Evolutionary conservation across 306 rosid species (phyloP).

Genomic region (Arachis stenosperma): DNA sequence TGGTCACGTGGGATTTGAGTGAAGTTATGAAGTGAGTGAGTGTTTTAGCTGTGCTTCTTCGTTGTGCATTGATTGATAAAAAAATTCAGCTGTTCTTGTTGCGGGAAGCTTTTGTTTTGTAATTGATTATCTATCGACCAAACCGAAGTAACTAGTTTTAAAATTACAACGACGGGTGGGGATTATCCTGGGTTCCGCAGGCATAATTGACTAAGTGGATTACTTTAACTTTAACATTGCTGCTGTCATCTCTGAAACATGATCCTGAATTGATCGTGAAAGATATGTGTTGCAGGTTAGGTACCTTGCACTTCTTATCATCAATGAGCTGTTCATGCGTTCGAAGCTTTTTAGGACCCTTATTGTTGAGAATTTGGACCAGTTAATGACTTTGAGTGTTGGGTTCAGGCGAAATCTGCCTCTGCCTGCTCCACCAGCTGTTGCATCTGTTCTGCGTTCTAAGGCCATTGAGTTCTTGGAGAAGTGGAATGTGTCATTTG

Average conservation of each 20-base stretch:
- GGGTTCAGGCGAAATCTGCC: slow-evolving; percentile 77
- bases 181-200: background rate
- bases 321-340: slow-evolving; percentile 93
- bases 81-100: background rate
- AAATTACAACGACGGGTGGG: background rate
- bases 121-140: background rate
- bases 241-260: slow-evolving; percentile 1
- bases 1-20: background rate
- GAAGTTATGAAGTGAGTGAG: background rate
- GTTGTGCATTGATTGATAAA: background rate
- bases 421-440: slow-evolving; percentile 75
- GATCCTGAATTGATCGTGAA: slow-evolving; percentile 24
- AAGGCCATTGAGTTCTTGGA: slow-evolving; percentile 89
- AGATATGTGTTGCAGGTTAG: slow-evolving; percentile 67
- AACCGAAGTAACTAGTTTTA: background rate
- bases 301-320: slow-evolving; percentile 78
- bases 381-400: slow-evolving; percentile 69
- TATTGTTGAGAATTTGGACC: slow-evolving; percentile 75
- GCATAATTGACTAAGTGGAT: background rate
- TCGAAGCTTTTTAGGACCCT: slow-evolving; percentile 83
- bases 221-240: slow-evolving; percentile 25
- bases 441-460: slow-evolving; percentile 71
- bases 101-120: background rate
- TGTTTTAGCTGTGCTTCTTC: background rate
- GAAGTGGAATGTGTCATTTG: slow-evolving; percentile 87